phyloP scores from a whole-genome alignment of 1,139 yeast genomes.

The Saccharomyces hybrid region DNA sequence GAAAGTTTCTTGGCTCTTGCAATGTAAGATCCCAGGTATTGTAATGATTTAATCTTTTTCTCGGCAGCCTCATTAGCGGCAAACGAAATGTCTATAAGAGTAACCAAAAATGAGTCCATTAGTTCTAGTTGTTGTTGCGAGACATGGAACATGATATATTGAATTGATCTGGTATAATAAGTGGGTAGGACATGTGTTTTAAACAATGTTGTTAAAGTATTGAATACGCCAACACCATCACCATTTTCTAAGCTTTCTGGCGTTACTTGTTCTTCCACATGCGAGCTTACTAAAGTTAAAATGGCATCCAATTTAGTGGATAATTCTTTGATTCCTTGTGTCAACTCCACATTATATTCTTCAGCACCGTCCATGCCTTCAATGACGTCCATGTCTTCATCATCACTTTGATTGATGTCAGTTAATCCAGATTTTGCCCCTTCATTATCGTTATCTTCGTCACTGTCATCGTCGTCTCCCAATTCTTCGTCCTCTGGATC shows the following conservation, averaged over 20 bases:
- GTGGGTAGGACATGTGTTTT: conserved; percentile 82
- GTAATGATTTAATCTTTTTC: conserved; percentile 79
- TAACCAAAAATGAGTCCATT: conserved; percentile 76
- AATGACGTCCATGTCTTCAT: conserved; percentile 32
- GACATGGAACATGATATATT: conserved; percentile 71
- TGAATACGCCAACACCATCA: conserved; percentile 65
- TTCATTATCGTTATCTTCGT: conserved; percentile 22
- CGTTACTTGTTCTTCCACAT: conserved; percentile 45
- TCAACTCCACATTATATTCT: conserved; percentile 40
- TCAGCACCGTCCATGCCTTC: conserved; percentile 36
- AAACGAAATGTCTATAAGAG: conserved; percentile 77
- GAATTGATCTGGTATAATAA: conserved; percentile 84
- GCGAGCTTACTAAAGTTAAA: conserved; percentile 46
- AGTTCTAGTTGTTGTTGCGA: conserved; percentile 78
- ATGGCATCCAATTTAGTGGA: conserved; percentile 65
- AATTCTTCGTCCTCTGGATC: conserved; percentile 21
- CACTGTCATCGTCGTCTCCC: conserved; percentile 21
- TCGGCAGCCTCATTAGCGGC: conserved; percentile 59
- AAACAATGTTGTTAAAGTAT: conserved; percentile 68
- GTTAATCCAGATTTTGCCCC: background rate
- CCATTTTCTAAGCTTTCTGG: conserved; percentile 49
- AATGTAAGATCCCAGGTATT: conserved; percentile 81
- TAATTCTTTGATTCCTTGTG: conserved; percentile 47
- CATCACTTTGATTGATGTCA: conserved; percentile 9
- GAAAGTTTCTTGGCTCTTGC: conserved; percentile 78